phyloP scores from a whole-genome alignment of 1,284 basidiomycete species.

The Sporisorium graminicola region DNA sequence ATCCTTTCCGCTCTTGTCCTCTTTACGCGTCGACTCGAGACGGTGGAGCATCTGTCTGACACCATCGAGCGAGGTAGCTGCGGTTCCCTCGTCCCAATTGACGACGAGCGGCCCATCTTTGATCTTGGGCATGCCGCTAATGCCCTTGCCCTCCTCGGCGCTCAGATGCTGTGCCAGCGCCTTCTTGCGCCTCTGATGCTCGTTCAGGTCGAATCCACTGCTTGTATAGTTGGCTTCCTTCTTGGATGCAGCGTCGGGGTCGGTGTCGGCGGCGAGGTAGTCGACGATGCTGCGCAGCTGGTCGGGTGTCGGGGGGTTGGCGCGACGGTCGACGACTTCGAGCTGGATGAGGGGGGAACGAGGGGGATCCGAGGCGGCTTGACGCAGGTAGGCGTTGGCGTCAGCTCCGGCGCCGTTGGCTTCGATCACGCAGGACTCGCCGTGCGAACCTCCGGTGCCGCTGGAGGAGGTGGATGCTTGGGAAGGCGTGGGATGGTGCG shows the following conservation, averaged over 20 bases:
- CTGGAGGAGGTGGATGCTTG: neutral
- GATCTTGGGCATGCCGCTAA: slow-evolving; percentile 29
- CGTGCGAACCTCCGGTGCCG: slow-evolving; percentile 6
- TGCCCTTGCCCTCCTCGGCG: neutral
- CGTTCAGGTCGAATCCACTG: slow-evolving; percentile 13
- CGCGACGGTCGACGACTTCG: slow-evolving; percentile 35
- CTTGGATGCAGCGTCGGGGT: neutral
- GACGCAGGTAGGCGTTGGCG: slow-evolving; percentile 25
- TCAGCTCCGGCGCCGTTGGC: slow-evolving; percentile 26
- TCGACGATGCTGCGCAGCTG: slow-evolving; percentile 44
- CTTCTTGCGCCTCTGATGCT: slow-evolving; percentile 18
- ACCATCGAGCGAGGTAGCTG: slow-evolving; percentile 32
- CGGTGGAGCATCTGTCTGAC: slow-evolving; percentile 33
- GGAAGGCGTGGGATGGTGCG: slow-evolving; percentile 5
- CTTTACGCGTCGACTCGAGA: neutral
- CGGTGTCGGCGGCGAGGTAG: slow-evolving; percentile 30
- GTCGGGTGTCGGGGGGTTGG: slow-evolving; percentile 40
- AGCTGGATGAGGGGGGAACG: slow-evolving; percentile 17
- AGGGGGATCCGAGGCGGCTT: slow-evolving; percentile 26
- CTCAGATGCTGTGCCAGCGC: slow-evolving; percentile 13
- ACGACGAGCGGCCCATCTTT: slow-evolving; percentile 47
- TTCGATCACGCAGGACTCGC: slow-evolving; percentile 31
- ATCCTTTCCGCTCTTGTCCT: neutral
- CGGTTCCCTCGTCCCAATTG: slow-evolving; percentile 45
- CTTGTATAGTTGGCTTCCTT: slow-evolving; percentile 5